phyloP scores from a whole-genome alignment of 441 rosid genomes.

The Erysimum cheiri region DNA sequence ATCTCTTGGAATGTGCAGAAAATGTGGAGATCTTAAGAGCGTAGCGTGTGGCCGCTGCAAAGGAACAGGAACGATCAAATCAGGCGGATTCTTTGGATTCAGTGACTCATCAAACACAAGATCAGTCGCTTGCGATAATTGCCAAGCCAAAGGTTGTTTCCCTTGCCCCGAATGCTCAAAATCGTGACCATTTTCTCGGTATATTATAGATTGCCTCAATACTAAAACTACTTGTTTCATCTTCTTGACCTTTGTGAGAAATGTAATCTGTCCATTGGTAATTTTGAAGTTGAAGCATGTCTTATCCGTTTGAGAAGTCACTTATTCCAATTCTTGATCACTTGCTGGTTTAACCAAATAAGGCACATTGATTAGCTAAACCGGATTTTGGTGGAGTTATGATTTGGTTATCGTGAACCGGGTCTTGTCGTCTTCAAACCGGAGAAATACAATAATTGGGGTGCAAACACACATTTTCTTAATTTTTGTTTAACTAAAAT shows the following conservation, averaged over 20 bases:
- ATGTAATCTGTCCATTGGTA: slow-evolving; percentile 9
- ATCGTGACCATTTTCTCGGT: slow-evolving; percentile 22
- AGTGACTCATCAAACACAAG: slow-evolving; percentile 44
- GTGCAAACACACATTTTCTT: not conserved
- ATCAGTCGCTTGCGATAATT: slow-evolving; percentile 55
- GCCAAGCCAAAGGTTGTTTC: slow-evolving; percentile 78
- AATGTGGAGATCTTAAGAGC: slow-evolving; percentile 79
- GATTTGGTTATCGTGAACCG: not conserved
- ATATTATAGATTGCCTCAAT: slow-evolving; percentile 9
- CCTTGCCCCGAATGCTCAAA: slow-evolving; percentile 72
- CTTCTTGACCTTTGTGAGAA: slow-evolving; percentile 15
- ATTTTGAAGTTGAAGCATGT: slow-evolving; percentile 22
- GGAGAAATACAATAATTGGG: slow-evolving; percentile 5
- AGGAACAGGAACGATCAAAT: slow-evolving; percentile 67
- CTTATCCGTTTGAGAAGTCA: slow-evolving; percentile 8
- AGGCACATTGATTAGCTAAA: slow-evolving; percentile 3
- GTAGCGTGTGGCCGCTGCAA: slow-evolving; percentile 79
- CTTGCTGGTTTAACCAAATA: slow-evolving; percentile 12
- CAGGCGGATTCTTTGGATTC: slow-evolving; percentile 58
- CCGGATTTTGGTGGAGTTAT: slow-evolving; percentile 8
- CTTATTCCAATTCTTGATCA: slow-evolving; percentile 12
- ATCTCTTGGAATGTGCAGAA: slow-evolving; percentile 81
- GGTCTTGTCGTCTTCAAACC: not conserved
- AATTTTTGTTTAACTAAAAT: not conserved
- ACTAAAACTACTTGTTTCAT: slow-evolving; percentile 19